Percentiles rank a stretch among this genome's conserved stretches.
Conservation (phyloP, 495 filamentous ascomycete species). For the Neurospora sp. region DNA sequence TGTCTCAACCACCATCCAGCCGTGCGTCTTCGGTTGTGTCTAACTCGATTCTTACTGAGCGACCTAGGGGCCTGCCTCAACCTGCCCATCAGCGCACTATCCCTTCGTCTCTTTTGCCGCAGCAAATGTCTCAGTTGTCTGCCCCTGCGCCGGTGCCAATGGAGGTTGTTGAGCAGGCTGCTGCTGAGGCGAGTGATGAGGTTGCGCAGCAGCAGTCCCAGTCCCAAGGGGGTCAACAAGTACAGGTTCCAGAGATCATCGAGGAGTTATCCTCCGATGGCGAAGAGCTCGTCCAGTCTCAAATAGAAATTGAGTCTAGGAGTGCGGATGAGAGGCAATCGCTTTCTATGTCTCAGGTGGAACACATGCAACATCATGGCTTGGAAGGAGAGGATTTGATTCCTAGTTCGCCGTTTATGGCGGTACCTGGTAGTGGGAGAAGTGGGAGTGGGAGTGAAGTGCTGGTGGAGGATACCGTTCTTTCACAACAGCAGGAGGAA, state of each 20-base stretch:
- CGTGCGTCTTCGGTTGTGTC: background rate
- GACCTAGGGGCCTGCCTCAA: background rate
- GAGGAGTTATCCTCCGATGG: background rate
- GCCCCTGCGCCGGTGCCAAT: background rate
- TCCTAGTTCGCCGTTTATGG: background rate
- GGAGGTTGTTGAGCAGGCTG: background rate
- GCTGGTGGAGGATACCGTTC: background rate
- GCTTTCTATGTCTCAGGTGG: background rate
- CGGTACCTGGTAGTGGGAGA: background rate
- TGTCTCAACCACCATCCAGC: background rate
- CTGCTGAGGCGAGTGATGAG: background rate
- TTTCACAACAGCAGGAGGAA: constrained; percentile 4
- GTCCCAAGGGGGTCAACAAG: background rate
- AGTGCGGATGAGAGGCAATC: background rate
- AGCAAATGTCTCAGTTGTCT: background rate
- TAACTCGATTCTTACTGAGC: background rate
- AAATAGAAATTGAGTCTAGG: background rate
- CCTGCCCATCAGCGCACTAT: background rate
- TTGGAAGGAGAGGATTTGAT: background rate
- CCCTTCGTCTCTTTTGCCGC: background rate
- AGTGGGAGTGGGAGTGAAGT: background rate
- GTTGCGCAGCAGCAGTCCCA: background rate
- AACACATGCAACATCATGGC: background rate
- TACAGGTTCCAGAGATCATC: background rate
- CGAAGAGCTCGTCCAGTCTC: background rate